phyloP scores from a whole-genome alignment of 2,329 filamentous ascomycete genomes.

The Cladosporium sp. region DNA sequence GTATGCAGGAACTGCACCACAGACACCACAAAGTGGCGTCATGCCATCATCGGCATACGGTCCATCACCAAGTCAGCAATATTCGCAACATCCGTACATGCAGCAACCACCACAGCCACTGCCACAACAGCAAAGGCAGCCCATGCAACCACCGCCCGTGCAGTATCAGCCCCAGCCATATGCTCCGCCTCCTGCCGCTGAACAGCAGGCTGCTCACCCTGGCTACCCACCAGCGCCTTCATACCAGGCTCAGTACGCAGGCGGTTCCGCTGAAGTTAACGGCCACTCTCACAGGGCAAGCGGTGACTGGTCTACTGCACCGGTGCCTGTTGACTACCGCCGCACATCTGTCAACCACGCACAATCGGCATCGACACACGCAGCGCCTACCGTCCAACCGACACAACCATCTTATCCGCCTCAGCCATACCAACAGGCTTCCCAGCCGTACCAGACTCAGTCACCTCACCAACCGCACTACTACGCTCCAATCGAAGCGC shows the following conservation, averaged over 20 bases:
- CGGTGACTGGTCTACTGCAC: slow-evolving; percentile 35
- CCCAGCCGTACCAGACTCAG: slow-evolving; percentile 9
- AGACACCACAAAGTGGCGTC: slow-evolving; percentile 37
- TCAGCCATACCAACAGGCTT: slow-evolving; percentile 25
- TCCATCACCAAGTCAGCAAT: slow-evolving; percentile 24
- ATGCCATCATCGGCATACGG: slow-evolving; percentile 34
- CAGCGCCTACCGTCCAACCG: slow-evolving; percentile 27
- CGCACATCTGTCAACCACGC: slow-evolving; percentile 39
- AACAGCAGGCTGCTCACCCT: slow-evolving; percentile 36
- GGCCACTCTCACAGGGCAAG: slow-evolving; percentile 35
- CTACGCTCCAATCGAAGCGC: slow-evolving; percentile 21
- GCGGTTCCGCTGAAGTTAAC: slow-evolving; percentile 20
- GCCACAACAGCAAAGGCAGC: slow-evolving; percentile 30
- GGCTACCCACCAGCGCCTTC: slow-evolving; percentile 34
- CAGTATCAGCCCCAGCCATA: slow-evolving; percentile 25
- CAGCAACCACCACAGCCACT: slow-evolving; percentile 26
- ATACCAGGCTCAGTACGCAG: slow-evolving; percentile 36
- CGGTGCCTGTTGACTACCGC: slow-evolving; percentile 33
- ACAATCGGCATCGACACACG: slow-evolving; percentile 31
- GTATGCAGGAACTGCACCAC: slow-evolving; percentile 35
- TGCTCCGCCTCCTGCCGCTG: slow-evolving; percentile 20
- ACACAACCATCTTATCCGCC: slow-evolving; percentile 34
- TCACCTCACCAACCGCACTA: slow-evolving; percentile 17
- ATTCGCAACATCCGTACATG: slow-evolving; percentile 25
- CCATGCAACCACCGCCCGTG: slow-evolving; percentile 32